Base-by-base conservation (phyloP, 495 filamentous ascomycete species). In the Peziza echinospora region DNA sequence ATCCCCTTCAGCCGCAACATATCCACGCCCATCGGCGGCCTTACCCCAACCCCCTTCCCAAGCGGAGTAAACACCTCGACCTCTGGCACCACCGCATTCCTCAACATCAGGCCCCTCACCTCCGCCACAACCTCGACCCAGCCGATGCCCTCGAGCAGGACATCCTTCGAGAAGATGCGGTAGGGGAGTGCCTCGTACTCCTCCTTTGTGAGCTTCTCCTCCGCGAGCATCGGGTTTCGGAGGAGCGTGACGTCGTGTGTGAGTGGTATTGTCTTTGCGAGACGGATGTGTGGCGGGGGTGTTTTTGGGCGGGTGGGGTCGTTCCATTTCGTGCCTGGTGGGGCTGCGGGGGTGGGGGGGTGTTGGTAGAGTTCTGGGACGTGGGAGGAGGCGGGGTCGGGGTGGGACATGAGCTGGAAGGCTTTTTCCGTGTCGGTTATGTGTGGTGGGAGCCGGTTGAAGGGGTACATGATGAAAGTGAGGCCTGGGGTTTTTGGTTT, bases 51-150 rank as follows among this genome's bases (percentile, higher is more conserved):
- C 51, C 79, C 82, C 59, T 72, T 73, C 1, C 89, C 89, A 37
- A 84, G 69, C 0, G 91, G 89, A 30, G 70, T 82, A 54, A 78
- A 92, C 1, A 96, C 73, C 51, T 96, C 89, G 5, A 99, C 67
- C 17, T 55, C 43, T 19, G 43, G 50, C 30, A 45, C 47, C 49
- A 50, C 57, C 49, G 48, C 51, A 13, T 24, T 43, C 39, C 51
- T 56, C 22, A 57, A 57, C 19, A 50, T 44, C 19, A 47, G 49
- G 39, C 58, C 71, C 21, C 86, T 74, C 6, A 89, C 70, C 61
- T 96, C 86, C 11, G 77, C 75, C 5, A 73, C 77, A 17, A 99
- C 60, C 60, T 99, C 89, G 6, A 99, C 70, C 87, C 91, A 99
- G 2, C 89, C 89, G 34, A 77, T 76, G 17, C 87, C 82, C 53